Evolutionary conservation across 768 basidiomycete genomes (phyloP), one percentile per base, ranked within the genome.

Genomic region (Kwoniella pini): DNA sequence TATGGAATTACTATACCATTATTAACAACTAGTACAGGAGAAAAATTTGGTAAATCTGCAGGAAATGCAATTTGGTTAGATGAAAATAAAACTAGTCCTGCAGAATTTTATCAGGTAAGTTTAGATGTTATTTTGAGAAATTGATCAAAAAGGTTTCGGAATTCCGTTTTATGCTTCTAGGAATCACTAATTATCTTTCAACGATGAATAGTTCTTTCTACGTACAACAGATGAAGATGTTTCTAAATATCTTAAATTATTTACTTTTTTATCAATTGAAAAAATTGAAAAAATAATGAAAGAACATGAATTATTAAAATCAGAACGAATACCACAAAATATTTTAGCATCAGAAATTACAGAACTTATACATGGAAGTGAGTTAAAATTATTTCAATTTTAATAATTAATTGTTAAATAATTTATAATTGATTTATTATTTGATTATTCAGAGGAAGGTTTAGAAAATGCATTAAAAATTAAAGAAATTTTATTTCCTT

Each of bases 21-120:
- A 24, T 82, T 99, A 39, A 94, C 92, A 11, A 94, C 91, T 0
- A 82, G 89, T 0, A 83, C 83, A 1, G 96, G 96, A 0, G 89
- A 90, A 72, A 99, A 99, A 81, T 95, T 98, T 77, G 96, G 95
- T 6, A 99, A 99, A 82, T 93, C 90, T 68, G 88, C 90, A 0
- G 94, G 95, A 2, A 98, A 97, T 70, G 95, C 95, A 1, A 80
- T 99, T 1, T 97, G 95, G 90, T 80, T 99, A 36, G 87, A 96
- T 74, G 80, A 84, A 26, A 71, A 79, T 12, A 76, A 89, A 72
- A 98, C 95, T 2, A 90, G 88, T 64, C 83, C 89, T 19, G 90
- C 90, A 67, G 94, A 97, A 65, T 92, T 99, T 71, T 98, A 97
- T 72, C 96, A 99, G 82, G 95, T 89, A 39, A 60, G 80, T 33